Base-by-base conservation (phyloP, 805 yeast species). In the Torulaspora maleeae region DNA sequence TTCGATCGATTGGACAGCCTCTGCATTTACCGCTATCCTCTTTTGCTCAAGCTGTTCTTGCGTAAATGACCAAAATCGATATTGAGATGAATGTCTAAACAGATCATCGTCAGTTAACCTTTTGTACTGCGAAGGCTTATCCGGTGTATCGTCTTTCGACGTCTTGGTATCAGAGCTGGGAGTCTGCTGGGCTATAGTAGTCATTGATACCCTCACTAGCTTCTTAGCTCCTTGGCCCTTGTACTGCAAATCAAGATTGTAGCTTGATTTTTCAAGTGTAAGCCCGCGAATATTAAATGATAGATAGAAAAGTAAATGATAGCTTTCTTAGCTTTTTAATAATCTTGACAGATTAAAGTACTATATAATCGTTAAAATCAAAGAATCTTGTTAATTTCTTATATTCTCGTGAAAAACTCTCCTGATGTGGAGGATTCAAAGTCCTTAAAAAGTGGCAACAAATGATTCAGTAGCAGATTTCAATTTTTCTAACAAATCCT, bases 391-490 rank as follows among this genome's bases (percentile, higher is more conserved):
- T 38, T 38, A 12, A 22, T 43, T 36, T 34, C 36, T 36, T 35
- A 39, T 32, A 40, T 19, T 44, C 41, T 37, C 37, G 24, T 41
- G 28, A 36, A 34, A 28, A 36, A 33, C 34, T 27, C 41, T 36
- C 20, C 30, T 30, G 35, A 32, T 22, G 10, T 17, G 38, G 40
- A 25, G 17, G 3, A 13, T 19, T 36, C 35, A 28, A 24, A 34
- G 30, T 15, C 32, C 32, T 77, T 78, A 79, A 78, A 90, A 91
- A 69, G 97, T 81, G 68, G 95, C 84, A 70, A 84, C 82, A 74
- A 93, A 93, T 66, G 90, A 76, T 78, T 87, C 91, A 64, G 98
- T 86, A 65, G 89, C 95, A 69, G 84, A 58, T 82, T 83, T 90
- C 77, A 93, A 84, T 74, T 83, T 78, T 52, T 77, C 93, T 73